Percentiles rank a stretch among this genome's conserved stretches.
Conservation (phyloP, 2,329 filamentous ascomycete genomes). For the Claviceps sp. region DNA sequence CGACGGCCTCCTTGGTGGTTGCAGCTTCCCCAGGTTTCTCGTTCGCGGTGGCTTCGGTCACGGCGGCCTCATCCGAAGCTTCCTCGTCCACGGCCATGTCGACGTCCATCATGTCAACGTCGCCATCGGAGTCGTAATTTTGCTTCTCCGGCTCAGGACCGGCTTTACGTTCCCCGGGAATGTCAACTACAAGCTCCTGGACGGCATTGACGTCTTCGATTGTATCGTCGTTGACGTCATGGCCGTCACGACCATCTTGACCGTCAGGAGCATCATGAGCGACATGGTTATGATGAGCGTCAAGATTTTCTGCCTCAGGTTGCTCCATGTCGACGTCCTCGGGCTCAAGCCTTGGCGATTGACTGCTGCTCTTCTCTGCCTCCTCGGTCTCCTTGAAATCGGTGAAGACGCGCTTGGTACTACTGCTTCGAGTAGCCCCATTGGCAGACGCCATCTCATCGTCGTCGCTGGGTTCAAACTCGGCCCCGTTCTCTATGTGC, state of each 20-base stretch:
- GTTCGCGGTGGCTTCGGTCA: no score
- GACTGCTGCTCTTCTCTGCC: conserved; percentile 24
- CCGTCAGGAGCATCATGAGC: no score
- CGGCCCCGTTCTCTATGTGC: conserved; percentile 60
- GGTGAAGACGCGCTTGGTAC: conserved; percentile 36
- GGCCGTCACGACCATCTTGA: conserved; percentile 3
- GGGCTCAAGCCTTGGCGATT: conserved; percentile 22
- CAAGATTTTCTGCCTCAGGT: conserved; percentile 13
- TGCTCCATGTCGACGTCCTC: conserved; percentile 17
- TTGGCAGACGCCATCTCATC: conserved; percentile 66
- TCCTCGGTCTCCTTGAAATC: conserved; percentile 34
- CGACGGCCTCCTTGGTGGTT: conserved; percentile 2
- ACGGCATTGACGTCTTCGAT: conserved; percentile 28
- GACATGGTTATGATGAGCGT: no score
- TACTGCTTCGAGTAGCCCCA: conserved; percentile 47
- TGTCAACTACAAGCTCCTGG: conserved; percentile 16
- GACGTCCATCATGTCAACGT: conserved; percentile 36
- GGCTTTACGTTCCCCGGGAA: conserved; percentile 7
- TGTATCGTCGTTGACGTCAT: conserved; percentile 27
- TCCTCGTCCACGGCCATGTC: conserved; percentile 17
- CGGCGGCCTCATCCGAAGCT: neutral
- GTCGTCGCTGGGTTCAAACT: conserved; percentile 79
- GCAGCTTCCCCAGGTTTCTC: no score
- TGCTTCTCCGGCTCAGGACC: conserved; percentile 13
- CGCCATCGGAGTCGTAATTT: conserved; percentile 33